Percentiles rank a stretch among this genome's conserved stretches.
phyloP scores from a whole-genome alignment of 2,329 filamentous ascomycete genomes.

The Chalara sp. region DNA sequence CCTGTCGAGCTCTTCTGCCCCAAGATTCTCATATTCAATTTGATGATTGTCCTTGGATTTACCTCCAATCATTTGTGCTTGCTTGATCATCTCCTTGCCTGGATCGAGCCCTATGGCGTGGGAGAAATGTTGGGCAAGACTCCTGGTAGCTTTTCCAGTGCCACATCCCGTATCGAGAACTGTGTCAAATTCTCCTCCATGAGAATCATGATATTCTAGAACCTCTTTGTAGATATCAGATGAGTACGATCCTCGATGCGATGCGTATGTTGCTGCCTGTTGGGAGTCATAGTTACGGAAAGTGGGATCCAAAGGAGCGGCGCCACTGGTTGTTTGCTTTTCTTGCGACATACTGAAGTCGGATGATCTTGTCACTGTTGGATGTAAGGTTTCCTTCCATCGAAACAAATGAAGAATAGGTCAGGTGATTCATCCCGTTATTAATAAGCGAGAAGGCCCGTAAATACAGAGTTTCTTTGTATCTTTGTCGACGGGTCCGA shows the following conservation, averaged over 20 bases:
- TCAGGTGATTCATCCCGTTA: no score
- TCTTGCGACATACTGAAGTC: no score
- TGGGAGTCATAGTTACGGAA: slow-evolving; percentile 20
- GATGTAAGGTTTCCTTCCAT: no score
- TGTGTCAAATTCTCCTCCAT: slow-evolving; percentile 15
- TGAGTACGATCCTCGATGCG: slow-evolving; percentile 15
- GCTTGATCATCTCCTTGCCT: slow-evolving; percentile 21
- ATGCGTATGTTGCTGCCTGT: slow-evolving; percentile 22
- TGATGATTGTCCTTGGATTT: slow-evolving; percentile 12
- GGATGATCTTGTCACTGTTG: no score
- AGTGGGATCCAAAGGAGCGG: slow-evolving; percentile 4
- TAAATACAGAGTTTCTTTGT: no score
- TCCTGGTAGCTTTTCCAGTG: slow-evolving; percentile 24
- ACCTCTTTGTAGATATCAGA: slow-evolving; percentile 16
- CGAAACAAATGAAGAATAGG: no score
- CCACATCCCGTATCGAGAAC: slow-evolving; percentile 27
- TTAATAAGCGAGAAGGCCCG: no score
- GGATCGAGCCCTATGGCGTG: slow-evolving; percentile 23
- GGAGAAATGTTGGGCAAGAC: slow-evolving; percentile 20
- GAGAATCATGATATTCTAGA: slow-evolving; percentile 16
- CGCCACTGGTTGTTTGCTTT: no score
- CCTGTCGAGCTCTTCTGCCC: slow-evolving; percentile 19
- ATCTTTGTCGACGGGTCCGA: no score
- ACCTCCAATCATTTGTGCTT: slow-evolving; percentile 17
- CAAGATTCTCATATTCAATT: slow-evolving; percentile 17